Conservation (phyloP, 2,329 filamentous ascomycete species). For the Pseudogymnoascus verrucosus region DNA sequence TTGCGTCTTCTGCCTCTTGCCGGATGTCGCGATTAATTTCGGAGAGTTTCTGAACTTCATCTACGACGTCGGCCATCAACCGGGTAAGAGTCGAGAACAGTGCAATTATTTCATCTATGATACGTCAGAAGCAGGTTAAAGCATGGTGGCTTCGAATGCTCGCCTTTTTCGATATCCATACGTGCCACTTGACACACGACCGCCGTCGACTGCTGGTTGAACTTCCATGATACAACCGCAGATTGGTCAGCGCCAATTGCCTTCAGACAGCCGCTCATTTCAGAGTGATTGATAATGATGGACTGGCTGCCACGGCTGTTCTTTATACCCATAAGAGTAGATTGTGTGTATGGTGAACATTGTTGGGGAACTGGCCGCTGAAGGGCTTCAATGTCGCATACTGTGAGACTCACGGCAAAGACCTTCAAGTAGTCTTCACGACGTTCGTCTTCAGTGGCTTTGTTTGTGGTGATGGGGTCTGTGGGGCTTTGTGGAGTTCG, state of each 20-base stretch:
- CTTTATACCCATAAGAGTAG: conserved; percentile 29
- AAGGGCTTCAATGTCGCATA: conserved; percentile 53
- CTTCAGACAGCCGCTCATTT: conserved; percentile 42
- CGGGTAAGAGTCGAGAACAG: conserved; percentile 12
- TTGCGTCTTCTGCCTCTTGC: not conserved
- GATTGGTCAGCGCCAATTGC: conserved; percentile 46
- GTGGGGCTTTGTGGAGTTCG: conserved; percentile 18
- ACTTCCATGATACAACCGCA: conserved; percentile 58
- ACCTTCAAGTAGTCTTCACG: conserved; percentile 43
- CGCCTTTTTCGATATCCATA: conserved; percentile 48
- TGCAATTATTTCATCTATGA: conserved; percentile 22
- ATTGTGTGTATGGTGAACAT: conserved; percentile 39
- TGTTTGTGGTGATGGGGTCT: conserved; percentile 21
- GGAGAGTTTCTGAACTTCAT: not conserved
- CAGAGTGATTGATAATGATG: conserved; percentile 20
- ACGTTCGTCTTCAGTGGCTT: conserved; percentile 23
- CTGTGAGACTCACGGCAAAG: conserved; percentile 53
- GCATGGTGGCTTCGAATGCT: not conserved
- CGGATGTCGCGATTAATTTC: not conserved
- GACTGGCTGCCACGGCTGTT: conserved; percentile 25
- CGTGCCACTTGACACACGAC: conserved; percentile 55
- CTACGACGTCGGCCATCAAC: conserved; percentile 4
- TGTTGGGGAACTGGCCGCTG: conserved; percentile 40
- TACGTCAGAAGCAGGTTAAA: conserved; percentile 13
- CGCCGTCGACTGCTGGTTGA: conserved; percentile 51